Evolutionary conservation across 306 rosid species (phyloP).

Genomic region (Potentilla sterilis): DNA sequence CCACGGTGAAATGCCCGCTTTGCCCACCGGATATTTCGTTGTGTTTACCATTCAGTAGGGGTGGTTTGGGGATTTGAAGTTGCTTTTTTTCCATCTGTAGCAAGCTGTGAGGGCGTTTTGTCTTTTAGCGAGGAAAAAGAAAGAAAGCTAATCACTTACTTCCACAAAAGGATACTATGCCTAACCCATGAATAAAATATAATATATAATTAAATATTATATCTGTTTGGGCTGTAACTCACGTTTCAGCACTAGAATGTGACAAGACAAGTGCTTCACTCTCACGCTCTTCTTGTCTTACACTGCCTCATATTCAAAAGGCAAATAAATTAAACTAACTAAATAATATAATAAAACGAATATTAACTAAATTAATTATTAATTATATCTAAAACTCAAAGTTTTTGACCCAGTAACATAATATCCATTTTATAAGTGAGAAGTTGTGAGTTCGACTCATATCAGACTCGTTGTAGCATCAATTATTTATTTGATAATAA

Average conservation of each 20-base stretch:
- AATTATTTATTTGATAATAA: too few species aligned
- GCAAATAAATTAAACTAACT: not conserved
- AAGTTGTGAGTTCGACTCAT: too few species aligned
- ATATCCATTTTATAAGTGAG: too few species aligned
- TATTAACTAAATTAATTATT: not conserved
- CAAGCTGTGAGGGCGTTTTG: slow-evolving; percentile 48
- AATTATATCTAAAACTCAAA: too few species aligned
- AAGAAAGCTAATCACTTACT: slow-evolving; percentile 27
- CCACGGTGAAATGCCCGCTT: slow-evolving; percentile 1
- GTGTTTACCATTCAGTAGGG: not conserved
- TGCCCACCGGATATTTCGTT: slow-evolving; percentile 1
- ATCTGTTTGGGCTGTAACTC: not conserved
- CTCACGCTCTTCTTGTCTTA: slow-evolving; percentile 34
- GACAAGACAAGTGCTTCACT: slow-evolving; percentile 15
- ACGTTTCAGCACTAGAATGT: not conserved
- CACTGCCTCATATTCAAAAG: not conserved
- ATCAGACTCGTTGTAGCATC: too few species aligned
- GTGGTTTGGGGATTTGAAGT: slow-evolving; percentile 6
- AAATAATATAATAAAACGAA: not conserved
- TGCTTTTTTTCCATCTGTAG: slow-evolving; percentile 31
- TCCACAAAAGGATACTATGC: slow-evolving; percentile 23
- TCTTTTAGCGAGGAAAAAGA: slow-evolving; percentile 34
- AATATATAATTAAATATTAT: not conserved
- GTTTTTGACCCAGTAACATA: too few species aligned
- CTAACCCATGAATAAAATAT: not conserved